A percentile compares a stretch with the other conserved stretches of the same genome.
Evolutionary conservation across 257 asterid species (phyloP).

Genomic region (Linderniella brevidens): DNA sequence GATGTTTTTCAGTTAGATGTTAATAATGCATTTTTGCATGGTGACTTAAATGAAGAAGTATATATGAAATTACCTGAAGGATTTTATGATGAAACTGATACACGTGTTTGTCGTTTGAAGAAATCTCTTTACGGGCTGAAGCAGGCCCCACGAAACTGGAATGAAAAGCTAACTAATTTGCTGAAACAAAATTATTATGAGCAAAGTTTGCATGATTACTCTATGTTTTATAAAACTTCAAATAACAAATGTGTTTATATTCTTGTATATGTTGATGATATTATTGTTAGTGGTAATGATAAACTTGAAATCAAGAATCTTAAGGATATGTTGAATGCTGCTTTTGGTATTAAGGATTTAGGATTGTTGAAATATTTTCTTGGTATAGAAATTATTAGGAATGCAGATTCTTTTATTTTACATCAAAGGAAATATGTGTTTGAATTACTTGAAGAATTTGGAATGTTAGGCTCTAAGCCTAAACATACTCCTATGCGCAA

Average conservation of each 20-base stretch:
- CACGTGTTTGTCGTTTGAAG: not conserved
- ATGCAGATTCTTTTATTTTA: not conserved
- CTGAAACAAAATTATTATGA: not conserved
- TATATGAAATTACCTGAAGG: not conserved
- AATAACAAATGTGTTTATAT: not conserved
- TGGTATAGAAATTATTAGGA: not conserved
- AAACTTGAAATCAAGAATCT: not conserved
- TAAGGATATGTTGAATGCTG: not conserved
- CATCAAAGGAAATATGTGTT: not conserved
- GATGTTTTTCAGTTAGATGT: not conserved
- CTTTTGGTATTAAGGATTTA: not conserved
- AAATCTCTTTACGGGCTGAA: not conserved
- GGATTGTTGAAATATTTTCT: not conserved
- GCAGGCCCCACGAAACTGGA: not conserved
- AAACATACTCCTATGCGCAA: not conserved
- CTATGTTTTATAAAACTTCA: not conserved
- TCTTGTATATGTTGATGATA: constrained; percentile 1
- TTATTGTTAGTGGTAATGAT: not conserved
- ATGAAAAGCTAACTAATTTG: not conserved
- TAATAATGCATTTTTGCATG: not conserved
- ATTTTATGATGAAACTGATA: not conserved
- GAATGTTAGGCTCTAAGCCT: not conserved
- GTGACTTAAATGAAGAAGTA: not conserved
- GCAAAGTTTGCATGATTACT: not conserved
- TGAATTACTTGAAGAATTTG: not conserved